phyloP scores from a whole-genome alignment of 2,329 filamentous ascomycete species.

The Talaromyces sp. region DNA sequence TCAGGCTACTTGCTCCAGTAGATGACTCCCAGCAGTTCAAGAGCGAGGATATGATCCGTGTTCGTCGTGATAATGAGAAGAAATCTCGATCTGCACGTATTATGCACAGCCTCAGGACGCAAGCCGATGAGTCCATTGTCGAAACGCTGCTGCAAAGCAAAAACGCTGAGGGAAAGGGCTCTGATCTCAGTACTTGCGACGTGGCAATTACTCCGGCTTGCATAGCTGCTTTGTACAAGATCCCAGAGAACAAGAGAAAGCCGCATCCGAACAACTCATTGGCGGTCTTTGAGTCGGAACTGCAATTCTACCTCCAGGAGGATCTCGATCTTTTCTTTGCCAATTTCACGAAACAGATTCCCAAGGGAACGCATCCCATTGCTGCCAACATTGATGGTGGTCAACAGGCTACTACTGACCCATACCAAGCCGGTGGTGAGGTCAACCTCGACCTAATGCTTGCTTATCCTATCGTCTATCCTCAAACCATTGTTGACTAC shows the following conservation, averaged over 20 bases:
- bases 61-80: neutral
- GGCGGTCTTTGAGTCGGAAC: conserved; percentile 50
- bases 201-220: conserved; percentile 55
- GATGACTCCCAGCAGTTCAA: conserved; percentile 18
- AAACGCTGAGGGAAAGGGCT: neutral
- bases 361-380: conserved; percentile 40
- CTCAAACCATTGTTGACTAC: conserved; percentile 49
- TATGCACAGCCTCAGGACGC: conserved; percentile 9
- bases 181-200: conserved; percentile 40
- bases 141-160: neutral
- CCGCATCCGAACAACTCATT: conserved; percentile 45
- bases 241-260: conserved; percentile 35
- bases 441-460: conserved; percentile 53
- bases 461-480: conserved; percentile 51
- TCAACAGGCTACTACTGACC: conserved; percentile 32
- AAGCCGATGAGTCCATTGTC: neutral
- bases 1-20: conserved; percentile 40
- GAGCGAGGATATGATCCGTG: conserved; percentile 6
- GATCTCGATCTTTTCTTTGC: conserved; percentile 49
- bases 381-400: conserved; percentile 45
- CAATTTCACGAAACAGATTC: conserved; percentile 40
- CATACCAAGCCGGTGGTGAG: conserved; percentile 37
- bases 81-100: neutral
- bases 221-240: conserved; percentile 47
- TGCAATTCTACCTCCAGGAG: conserved; percentile 48